These are phyloP conservation scores for Leucocoprinus birnbaumii DNA, from an alignment of 768 basidiomycete species.

Conservation along the genomic window DNA sequence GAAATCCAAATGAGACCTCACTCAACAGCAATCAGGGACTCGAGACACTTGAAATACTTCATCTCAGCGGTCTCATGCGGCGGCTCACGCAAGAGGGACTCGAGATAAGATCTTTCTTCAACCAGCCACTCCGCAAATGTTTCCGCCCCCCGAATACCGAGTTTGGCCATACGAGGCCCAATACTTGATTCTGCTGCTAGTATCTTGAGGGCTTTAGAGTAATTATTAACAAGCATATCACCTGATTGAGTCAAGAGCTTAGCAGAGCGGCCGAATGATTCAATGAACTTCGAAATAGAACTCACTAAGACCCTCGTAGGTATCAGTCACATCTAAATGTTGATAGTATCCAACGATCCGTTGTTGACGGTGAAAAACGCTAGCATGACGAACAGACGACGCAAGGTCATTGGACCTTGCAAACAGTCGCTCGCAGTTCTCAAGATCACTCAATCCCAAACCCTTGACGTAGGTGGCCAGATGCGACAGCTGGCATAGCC, in stretches of 20 bases:
- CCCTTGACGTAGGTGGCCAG: conserved; percentile 21
- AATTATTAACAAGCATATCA: neutral
- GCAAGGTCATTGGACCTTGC: conserved; percentile 22
- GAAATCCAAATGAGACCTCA: neutral
- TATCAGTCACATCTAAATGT: conserved; percentile 3
- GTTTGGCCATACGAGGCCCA: neutral
- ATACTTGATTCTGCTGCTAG: neutral
- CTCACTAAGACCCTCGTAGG: neutral
- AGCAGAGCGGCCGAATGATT: no score
- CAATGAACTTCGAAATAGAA: no score
- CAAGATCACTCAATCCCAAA: conserved; percentile 22
- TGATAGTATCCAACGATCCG: conserved; percentile 3
- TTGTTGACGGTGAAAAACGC: conserved; percentile 7
- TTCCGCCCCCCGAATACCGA: no score
- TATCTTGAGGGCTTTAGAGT: neutral
- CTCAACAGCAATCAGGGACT: conserved; percentile 4
- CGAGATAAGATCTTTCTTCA: conserved; percentile 16
- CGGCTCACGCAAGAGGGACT: conserved; percentile 13
- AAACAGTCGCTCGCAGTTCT: conserved; percentile 21
- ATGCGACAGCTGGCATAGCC: conserved; percentile 20
- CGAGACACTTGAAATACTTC: conserved; percentile 16
- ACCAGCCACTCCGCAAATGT: conserved; percentile 12
- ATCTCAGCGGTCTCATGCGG: conserved; percentile 14
- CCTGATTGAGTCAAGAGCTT: neutral
- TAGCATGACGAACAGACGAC: conserved; percentile 9